Percentiles rank a stretch among this genome's conserved stretches.
phyloP scores from a whole-genome alignment of 306 rosid species.

The Casuarina equisetifolia region DNA sequence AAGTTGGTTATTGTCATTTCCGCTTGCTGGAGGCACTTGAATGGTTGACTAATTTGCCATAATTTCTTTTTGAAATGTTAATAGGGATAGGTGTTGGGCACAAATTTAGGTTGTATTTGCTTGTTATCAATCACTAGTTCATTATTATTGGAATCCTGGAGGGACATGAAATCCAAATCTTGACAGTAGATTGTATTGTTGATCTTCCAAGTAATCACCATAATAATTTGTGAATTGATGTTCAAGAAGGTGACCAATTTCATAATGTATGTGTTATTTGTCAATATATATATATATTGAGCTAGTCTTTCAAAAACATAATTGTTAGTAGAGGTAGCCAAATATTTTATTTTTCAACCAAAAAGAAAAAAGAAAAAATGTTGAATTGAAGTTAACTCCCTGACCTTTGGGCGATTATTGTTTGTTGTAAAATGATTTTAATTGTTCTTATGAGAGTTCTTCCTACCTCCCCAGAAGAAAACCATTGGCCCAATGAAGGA shows the following conservation, averaged over 20 bases:
- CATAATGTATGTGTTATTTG: background rate
- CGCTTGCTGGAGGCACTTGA: background rate
- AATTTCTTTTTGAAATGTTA: background rate
- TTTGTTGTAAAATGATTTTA: background rate
- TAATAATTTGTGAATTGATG: background rate
- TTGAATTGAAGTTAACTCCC: background rate
- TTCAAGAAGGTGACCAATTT: background rate
- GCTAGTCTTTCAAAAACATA: too few species aligned
- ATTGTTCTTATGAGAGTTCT: slow-evolving; percentile 24
- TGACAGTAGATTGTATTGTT: background rate
- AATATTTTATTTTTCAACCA: background rate
- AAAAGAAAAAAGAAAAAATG: background rate
- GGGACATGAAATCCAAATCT: background rate
- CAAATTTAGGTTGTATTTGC: background rate
- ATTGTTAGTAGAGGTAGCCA: background rate
- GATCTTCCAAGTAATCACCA: background rate
- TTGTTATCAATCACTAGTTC: background rate
- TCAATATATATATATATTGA: too few species aligned
- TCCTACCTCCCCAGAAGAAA: slow-evolving; percentile 52
- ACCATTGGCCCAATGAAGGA: slow-evolving; percentile 96
- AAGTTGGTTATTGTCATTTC: background rate
- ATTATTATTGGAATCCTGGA: background rate
- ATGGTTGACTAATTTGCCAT: background rate
- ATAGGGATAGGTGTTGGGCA: background rate
- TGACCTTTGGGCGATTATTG: background rate